Conservation (phyloP, 192 early-diverging fungal genomes). For the Allomyces macrogynus region DNA sequence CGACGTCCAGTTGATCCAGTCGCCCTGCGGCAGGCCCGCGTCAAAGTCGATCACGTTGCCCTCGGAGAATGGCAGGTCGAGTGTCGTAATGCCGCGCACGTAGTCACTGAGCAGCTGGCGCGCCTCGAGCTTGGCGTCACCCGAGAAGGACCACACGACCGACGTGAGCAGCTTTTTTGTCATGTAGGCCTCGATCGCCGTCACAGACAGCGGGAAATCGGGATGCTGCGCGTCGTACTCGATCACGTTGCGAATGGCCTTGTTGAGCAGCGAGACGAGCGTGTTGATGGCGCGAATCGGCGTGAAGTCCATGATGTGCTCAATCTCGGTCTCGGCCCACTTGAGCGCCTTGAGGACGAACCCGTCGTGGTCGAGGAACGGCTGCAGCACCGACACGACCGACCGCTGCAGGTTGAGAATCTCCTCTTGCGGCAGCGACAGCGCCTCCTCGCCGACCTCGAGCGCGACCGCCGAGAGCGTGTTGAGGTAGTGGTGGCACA, state of each 20-base stretch:
- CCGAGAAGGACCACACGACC: conserved; percentile 88
- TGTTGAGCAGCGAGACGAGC: conserved; percentile 80
- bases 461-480: conserved; percentile 48
- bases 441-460: conserved; percentile 55
- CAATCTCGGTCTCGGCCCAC: conserved; percentile 35
- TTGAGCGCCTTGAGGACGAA: conserved; percentile 52
- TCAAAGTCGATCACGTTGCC: conserved; percentile 70
- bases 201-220: conserved; percentile 78
- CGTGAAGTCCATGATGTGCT: conserved; percentile 99
- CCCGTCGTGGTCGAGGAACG: conserved; percentile 51
- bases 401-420: conserved; percentile 51
- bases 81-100: conserved; percentile 46
- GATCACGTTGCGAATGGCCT: conserved; percentile 56
- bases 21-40: conserved; percentile 50
- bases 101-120: conserved; percentile 61
- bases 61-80: conserved; percentile 38
- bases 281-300: conserved; percentile 57
- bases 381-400: conserved; percentile 47
- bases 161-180: conserved; percentile 61
- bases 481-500: conserved; percentile 62
- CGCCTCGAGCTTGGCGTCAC: conserved; percentile 55
- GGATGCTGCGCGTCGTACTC: conserved; percentile 80
- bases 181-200: conserved; percentile 57
- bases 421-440: conserved; percentile 4
- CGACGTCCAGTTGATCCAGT: conserved; percentile 77